A percentile compares a stretch with the other conserved stretches of the same genome.
Conservation (phyloP, 371 early-diverging fungal genomes). For the Mucor piriformis region DNA sequence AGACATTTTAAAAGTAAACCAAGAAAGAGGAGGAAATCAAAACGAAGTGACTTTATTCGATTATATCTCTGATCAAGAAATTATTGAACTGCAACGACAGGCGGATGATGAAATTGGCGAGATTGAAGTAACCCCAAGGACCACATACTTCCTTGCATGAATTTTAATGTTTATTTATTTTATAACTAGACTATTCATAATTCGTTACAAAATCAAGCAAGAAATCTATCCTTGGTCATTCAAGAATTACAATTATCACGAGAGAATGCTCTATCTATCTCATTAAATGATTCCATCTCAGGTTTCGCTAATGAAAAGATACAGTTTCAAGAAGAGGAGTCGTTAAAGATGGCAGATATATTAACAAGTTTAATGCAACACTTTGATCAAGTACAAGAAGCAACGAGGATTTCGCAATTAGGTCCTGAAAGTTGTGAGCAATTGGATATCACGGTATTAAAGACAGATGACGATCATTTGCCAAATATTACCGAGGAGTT, state of each 20-base stretch:
- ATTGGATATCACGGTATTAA: constrained; percentile 47
- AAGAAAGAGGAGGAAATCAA: constrained; percentile 11
- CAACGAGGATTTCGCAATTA: constrained; percentile 43
- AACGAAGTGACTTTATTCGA: constrained; percentile 36
- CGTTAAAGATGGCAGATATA: constrained; percentile 53
- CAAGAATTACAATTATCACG: constrained; percentile 28
- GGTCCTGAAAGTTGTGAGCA: constrained; percentile 32
- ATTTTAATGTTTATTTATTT: not conserved
- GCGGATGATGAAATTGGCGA: constrained; percentile 53
- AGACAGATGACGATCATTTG: constrained; percentile 47
- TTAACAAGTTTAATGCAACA: constrained; percentile 50
- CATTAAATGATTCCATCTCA: constrained; percentile 31
- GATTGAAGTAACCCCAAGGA: constrained; percentile 31
- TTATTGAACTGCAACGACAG: constrained; percentile 46
- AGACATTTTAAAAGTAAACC: constrained; percentile 40
- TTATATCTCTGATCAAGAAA: constrained; percentile 52
- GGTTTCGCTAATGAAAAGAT: constrained; percentile 35
- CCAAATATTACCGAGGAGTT: constrained; percentile 46
- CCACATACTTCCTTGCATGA: not conserved
- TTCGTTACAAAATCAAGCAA: constrained; percentile 23
- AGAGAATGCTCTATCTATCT: constrained; percentile 29
- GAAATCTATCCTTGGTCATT: constrained; percentile 28
- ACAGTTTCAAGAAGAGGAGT: constrained; percentile 42
- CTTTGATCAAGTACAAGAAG: constrained; percentile 52
- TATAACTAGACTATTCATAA: constrained; percentile 12